Evolutionary conservation across 2,329 filamentous ascomycete species (phyloP).

Genomic region (Botrytis hyacinthi): DNA sequence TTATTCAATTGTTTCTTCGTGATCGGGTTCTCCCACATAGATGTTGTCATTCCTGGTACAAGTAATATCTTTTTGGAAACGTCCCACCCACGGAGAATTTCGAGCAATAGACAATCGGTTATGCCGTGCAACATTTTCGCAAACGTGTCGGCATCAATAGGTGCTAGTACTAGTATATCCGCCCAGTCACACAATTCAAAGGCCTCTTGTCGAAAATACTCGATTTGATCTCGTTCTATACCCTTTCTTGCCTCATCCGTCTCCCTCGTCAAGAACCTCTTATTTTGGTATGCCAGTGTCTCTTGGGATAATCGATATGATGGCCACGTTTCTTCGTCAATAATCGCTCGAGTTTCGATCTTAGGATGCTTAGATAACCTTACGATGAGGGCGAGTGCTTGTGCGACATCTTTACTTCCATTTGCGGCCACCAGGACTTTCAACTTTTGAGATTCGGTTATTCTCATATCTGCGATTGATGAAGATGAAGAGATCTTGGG

Average conservation of each 20-base stretch:
- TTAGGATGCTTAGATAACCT: conserved; percentile 64
- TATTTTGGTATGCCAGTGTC: conserved; percentile 59
- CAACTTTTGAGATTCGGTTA: conserved; percentile 54
- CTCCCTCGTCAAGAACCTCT: conserved; percentile 39
- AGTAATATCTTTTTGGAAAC: conserved; percentile 80
- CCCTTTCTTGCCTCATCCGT: conserved; percentile 32
- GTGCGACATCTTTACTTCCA: conserved; percentile 62
- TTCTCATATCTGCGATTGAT: conserved; percentile 35
- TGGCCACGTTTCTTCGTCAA: conserved; percentile 58
- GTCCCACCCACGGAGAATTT: conserved; percentile 83
- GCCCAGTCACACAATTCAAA: conserved; percentile 81
- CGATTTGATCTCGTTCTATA: conserved; percentile 41
- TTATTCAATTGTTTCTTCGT: conserved; percentile 86
- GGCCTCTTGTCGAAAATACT: conserved; percentile 53
- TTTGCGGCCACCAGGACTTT: conserved; percentile 65
- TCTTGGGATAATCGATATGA: conserved; percentile 59
- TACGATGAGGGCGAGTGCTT: conserved; percentile 63
- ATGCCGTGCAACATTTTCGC: conserved; percentile 86
- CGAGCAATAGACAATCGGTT: conserved; percentile 75
- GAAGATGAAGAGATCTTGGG: conserved; percentile 32
- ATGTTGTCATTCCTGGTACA: conserved; percentile 82
- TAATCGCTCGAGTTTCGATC: conserved; percentile 60
- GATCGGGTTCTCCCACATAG: conserved; percentile 88
- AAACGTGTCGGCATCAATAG: conserved; percentile 79
- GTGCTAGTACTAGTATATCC: conserved; percentile 78